phyloP scores from a whole-genome alignment of 345 rosid genomes.

The Hibiscus trionum region DNA sequence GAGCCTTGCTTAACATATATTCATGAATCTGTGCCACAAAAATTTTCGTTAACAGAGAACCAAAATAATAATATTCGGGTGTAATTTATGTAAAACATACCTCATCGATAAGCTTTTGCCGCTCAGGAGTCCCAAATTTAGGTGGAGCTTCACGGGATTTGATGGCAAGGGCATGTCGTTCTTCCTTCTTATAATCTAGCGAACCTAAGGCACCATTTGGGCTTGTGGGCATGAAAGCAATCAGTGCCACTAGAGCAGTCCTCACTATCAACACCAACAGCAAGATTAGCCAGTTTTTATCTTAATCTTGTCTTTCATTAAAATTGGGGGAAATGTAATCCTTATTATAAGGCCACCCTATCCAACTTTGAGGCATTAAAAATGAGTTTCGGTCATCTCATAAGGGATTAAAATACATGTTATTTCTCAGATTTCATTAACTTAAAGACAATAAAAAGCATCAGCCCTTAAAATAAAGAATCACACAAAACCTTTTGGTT shows the following conservation, averaged over 20 bases:
- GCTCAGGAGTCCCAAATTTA: conserved; percentile 61
- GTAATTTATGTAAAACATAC: conserved; percentile 21
- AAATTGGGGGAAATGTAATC: background rate
- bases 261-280: conserved; percentile 51
- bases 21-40: conserved; percentile 59
- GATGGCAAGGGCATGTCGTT: conserved; percentile 60
- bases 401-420: too few species aligned
- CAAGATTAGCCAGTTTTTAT: conserved; percentile 7
- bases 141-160: conserved; percentile 89
- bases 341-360: background rate
- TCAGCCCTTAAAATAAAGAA: background rate
- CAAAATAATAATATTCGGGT: background rate
- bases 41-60: background rate
- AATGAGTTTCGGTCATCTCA: too few species aligned
- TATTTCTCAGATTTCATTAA: background rate
- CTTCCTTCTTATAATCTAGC: conserved; percentile 83
- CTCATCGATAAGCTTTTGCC: conserved; percentile 87
- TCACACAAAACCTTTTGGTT: background rate
- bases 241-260: conserved; percentile 88
- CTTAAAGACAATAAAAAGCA: background rate
- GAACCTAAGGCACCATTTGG: conserved; percentile 96
- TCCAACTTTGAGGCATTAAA: background rate
- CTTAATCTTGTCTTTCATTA: background rate
- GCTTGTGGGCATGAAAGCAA: conserved; percentile 94
- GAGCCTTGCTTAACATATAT: conserved; percentile 82